phyloP scores from a whole-genome alignment of 2,329 filamentous ascomycete species.

The Elsinoe arachidis region DNA sequence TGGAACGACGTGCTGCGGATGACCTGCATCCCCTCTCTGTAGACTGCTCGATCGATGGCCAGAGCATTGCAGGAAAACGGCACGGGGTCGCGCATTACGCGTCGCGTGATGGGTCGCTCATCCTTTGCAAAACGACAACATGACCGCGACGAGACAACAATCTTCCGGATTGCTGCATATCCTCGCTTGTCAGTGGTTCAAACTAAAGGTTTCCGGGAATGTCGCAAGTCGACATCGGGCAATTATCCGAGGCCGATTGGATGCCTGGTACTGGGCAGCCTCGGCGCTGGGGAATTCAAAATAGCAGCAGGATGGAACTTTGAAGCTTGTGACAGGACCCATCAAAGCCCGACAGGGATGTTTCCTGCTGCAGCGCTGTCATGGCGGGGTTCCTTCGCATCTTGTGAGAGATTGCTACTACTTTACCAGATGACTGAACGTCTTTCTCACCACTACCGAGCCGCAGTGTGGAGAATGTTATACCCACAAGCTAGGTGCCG shows the following conservation, averaged over 20 bases:
- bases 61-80: not conserved
- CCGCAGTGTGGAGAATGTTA: too few species aligned
- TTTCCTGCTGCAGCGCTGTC: not conserved
- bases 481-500: too few species aligned
- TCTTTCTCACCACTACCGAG: too few species aligned
- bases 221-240: not conserved
- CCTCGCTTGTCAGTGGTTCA: not conserved
- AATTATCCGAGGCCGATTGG: conserved; percentile 3
- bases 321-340: conserved; percentile 1
- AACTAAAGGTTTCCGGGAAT: not conserved
- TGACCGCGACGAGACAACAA: not conserved
- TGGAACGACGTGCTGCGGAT: conserved; percentile 1
- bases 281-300: conserved; percentile 1
- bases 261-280: not conserved
- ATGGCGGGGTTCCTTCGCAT: not conserved
- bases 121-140: not conserved
- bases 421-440: too few species aligned
- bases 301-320: not conserved
- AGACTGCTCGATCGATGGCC: not conserved
- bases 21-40: not conserved
- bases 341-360: not conserved
- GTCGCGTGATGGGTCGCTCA: conserved; percentile 2
- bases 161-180: not conserved
- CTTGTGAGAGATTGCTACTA: too few species aligned
- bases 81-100: conserved; percentile 9